phyloP scores from a whole-genome alignment of 148 eudicot genomes.

The Dysphania ambrosioides region DNA sequence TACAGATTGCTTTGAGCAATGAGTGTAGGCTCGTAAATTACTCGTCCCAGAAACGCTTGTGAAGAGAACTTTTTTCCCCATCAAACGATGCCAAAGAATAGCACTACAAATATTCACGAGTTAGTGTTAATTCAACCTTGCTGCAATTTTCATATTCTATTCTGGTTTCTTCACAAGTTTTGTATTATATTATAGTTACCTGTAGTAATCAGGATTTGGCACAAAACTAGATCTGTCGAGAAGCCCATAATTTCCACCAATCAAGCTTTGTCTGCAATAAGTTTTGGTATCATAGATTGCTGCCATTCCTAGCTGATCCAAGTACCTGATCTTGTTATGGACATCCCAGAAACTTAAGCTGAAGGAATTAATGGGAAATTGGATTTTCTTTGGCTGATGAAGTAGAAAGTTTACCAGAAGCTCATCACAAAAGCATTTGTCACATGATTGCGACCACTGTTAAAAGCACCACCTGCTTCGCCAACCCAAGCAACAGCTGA shows the following conservation, averaged over 20 bases:
- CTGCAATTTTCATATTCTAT: background rate
- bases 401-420: slow-evolving; percentile 55
- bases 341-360: background rate
- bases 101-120: slow-evolving; percentile 40
- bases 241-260: slow-evolving; percentile 81
- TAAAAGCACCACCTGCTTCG: slow-evolving; percentile 82
- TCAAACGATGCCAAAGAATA: slow-evolving; percentile 81
- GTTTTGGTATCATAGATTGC: slow-evolving; percentile 58
- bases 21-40: slow-evolving; percentile 66
- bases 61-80: slow-evolving; percentile 70
- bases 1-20: slow-evolving; percentile 64
- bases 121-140: background rate
- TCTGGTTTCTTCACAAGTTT: background rate
- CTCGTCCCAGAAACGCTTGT: slow-evolving; percentile 39
- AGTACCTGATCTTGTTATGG: slow-evolving; percentile 47
- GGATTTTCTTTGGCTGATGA: background rate
- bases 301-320: slow-evolving; percentile 88
- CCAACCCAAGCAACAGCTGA: slow-evolving; percentile 80
- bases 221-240: slow-evolving; percentile 46
- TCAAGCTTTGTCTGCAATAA: slow-evolving; percentile 69
- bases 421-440: slow-evolving; percentile 69
- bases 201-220: slow-evolving; percentile 88
- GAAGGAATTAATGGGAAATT: background rate
- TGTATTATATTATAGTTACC: slow-evolving; percentile 29
- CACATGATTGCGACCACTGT: slow-evolving; percentile 71